Base-by-base conservation (phyloP, 2,329 filamentous ascomycete species). In the Cladophialophora immunda region DNA sequence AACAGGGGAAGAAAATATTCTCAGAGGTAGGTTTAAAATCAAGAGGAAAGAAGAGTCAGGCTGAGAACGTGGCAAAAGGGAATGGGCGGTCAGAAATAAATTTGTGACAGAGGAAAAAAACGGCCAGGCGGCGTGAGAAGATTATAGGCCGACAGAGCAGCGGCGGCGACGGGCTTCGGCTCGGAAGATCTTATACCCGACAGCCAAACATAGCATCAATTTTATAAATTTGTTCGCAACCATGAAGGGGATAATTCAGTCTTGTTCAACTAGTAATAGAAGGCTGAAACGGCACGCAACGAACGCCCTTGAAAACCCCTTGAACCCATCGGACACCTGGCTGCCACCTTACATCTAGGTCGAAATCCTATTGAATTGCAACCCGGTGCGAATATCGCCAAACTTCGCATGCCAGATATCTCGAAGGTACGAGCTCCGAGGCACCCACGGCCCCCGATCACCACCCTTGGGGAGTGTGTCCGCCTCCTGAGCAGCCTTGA, bases 351-450 rank as follows among this genome's bases (percentile, higher is more conserved):
- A 4, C 34, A 15, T 53, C 58, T 50, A 67, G 30, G 54, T 70
- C 45, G 68, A 70, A 45, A 71, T 62, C 22, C 69, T 29, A 29
- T 66, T 65, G 53, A 71, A 71, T 41, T 68, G 67, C 57, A 71
- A 55, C 13, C 69, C 67, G 30, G 65, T 70, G 25, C 50, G 50
- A 17, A 71, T 66, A 45, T 68, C 66, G 17, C 79, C 80, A 61
- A 75, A 76, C 62, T 75, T 74, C 1, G 79, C 77, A 62, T 79
- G 77, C 73, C 75, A 77, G 13, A 79, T 72, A 70, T 82, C 80
- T 54, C 75, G 73, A 4, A 76, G 56, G 62, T 81, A 82, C 52
- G 78, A 76, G 41, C 75, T 75, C 54, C 80, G 72, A 7, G 79
- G 75, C 59, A 75, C 57, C 80, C 80, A 82, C 0, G 80, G 80